Base-by-base conservation (phyloP, 2,329 filamentous ascomycete genomes). In the Colletotrichum falcatum region DNA sequence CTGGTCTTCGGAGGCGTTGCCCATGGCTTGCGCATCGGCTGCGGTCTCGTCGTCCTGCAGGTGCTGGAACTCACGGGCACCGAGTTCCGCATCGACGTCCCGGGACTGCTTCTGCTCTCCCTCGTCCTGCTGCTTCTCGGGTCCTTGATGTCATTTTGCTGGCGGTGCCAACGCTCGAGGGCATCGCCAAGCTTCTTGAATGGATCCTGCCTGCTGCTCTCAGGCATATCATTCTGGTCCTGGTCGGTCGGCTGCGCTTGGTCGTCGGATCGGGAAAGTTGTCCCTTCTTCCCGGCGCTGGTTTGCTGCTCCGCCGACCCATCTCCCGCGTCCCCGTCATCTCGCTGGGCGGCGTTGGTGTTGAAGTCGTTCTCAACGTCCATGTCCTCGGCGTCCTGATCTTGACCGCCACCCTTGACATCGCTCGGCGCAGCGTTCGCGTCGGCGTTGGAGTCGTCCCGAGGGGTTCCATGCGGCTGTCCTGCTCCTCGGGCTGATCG, bases 181-280 rank as follows among this genome's bases (percentile, higher is more conserved):
- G 94, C 92, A 82, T 99, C 94, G 28, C 96, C 96, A 37, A 99
- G 88, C 77, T 97, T 97, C 83, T 96, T 96, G 86, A 98, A 97
- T 1, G 94, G 93, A 74, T 96, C 90, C 55, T 85, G 83, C 61
- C 88, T 80, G 6, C 77, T 76, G 74, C 85, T 81, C 48, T 81
- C 81, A 64, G 83, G 80, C 14, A 81, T 79, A 14, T 84, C 81
- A 63, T 88, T 84, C 48, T 81, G 78, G 35, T 83, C 78, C 56
- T 81, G 75, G 7, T 86, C 83, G n/a, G 82, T 79, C 5, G 83
- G 80, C n/a, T 76, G 75, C 48, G 79, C 77, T 37, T 81, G 77
- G 28, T 88, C 83, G 64, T 86, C 84, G 14, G 83, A 80, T 48
- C 82, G 81, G 2, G 87, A 86, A 23, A 84, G 80, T 9, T 81